Percentiles rank a stretch among this genome's conserved stretches.
These are phyloP conservation scores for Begonia peltatifolia DNA, from an alignment of 306 rosid species.

Conservation along the genomic window DNA sequence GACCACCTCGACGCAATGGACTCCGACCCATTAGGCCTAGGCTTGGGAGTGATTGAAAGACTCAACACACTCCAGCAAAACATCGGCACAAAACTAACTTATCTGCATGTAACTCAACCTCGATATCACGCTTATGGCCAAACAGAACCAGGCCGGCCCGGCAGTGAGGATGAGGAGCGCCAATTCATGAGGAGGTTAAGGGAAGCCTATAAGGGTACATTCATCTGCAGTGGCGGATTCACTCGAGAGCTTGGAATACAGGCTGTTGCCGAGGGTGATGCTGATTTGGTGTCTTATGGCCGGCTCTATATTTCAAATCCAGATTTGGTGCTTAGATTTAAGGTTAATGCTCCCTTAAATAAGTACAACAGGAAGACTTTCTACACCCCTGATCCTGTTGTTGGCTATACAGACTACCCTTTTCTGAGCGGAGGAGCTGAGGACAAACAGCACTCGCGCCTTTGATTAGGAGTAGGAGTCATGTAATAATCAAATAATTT, in stretches of 20 bases:
- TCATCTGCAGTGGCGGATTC: slow-evolving; percentile 83
- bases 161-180: slow-evolving; percentile 57
- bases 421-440: slow-evolving; percentile 22
- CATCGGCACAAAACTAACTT: slow-evolving; percentile 37
- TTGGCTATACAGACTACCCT: slow-evolving; percentile 77
- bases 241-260: slow-evolving; percentile 59
- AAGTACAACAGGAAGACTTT: slow-evolving; percentile 63
- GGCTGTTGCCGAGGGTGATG: slow-evolving; percentile 46
- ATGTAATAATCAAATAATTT: too few species aligned
- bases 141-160: slow-evolving; percentile 55
- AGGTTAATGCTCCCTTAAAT: slow-evolving; percentile 46
- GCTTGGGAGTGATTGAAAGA: slow-evolving; percentile 58
- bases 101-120: slow-evolving; percentile 87
- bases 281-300: slow-evolving; percentile 76
- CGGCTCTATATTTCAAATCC: slow-evolving; percentile 70
- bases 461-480: slow-evolving; percentile 13
- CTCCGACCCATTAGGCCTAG: slow-evolving; percentile 61
- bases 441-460: slow-evolving; percentile 24
- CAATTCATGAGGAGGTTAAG: slow-evolving; percentile 39
- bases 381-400: slow-evolving; percentile 71
- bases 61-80: slow-evolving; percentile 55
- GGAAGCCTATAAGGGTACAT: slow-evolving; percentile 52
- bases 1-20: slow-evolving; percentile 85
- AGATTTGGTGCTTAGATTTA: slow-evolving; percentile 49
- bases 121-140: slow-evolving; percentile 50